phyloP scores from a whole-genome alignment of 208 protist species.

The Acanthamoeba culbertsoni region DNA sequence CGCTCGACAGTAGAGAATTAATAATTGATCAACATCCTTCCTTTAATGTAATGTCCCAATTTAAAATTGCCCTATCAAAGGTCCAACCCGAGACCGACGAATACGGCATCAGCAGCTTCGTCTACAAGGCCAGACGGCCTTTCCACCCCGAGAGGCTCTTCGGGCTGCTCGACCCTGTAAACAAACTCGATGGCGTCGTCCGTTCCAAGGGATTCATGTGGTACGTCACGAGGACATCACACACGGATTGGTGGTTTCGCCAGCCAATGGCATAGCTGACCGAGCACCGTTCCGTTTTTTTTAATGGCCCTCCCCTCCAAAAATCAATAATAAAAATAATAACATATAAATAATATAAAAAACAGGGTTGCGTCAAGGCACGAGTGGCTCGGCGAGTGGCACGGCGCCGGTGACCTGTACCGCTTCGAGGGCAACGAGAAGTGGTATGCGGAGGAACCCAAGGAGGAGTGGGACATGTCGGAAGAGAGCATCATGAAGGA shows the following conservation, averaged over 20 bases:
- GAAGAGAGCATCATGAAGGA: background rate
- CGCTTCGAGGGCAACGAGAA: slow-evolving; percentile 41
- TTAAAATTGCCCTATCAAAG: background rate
- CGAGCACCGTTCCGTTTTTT: no score
- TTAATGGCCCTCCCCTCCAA: no score
- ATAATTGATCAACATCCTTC: background rate
- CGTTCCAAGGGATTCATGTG: slow-evolving; percentile 83
- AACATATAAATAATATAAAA: background rate
- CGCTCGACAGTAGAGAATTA: background rate
- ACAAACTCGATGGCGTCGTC: slow-evolving; percentile 66
- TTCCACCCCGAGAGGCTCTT: slow-evolving; percentile 80
- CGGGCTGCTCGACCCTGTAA: slow-evolving; percentile 35
- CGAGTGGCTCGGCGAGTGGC: slow-evolving; percentile 44
- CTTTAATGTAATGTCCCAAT: no score
- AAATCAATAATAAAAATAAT: no score
- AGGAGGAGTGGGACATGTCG: slow-evolving; percentile 62
- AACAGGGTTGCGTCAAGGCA: background rate
- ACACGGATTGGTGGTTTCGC: background rate
- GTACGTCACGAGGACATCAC: background rate
- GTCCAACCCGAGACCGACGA: slow-evolving; percentile 80
- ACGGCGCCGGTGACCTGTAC: slow-evolving; percentile 53
- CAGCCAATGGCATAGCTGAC: rapidly evolving
- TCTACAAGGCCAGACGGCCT: slow-evolving; percentile 73
- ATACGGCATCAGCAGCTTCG: slow-evolving; percentile 83
- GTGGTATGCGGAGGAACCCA: slow-evolving; percentile 67